These are phyloP conservation scores for Ustilago sp. DNA, from an alignment of 1,284 basidiomycete species.

Conservation along the genomic window DNA sequence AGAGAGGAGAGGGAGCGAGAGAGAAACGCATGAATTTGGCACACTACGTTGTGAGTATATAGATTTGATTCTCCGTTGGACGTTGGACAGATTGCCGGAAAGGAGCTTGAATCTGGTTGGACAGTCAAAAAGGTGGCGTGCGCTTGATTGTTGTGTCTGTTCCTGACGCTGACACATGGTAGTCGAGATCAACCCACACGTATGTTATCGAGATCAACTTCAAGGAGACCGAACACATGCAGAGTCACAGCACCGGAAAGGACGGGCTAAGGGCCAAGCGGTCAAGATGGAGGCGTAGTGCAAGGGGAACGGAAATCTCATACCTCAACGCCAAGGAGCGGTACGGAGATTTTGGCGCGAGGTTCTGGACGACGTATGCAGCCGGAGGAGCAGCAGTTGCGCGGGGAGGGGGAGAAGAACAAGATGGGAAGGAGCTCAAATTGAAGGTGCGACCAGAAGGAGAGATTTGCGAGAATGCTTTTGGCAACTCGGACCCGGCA, in stretches of 20 bases:
- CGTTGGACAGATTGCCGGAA: slow-evolving; percentile 10
- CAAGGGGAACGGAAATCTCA: neutral
- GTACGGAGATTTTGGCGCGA: neutral
- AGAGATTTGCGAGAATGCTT: slow-evolving; percentile 24
- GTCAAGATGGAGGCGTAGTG: neutral
- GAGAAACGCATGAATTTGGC: neutral
- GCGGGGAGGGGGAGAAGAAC: neutral
- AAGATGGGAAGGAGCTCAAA: neutral
- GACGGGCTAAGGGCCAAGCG: neutral
- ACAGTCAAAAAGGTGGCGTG: slow-evolving; percentile 1
- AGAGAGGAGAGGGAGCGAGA: neutral
- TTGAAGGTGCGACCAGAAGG: neutral
- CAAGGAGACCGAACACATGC: neutral
- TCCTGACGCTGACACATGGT: neutral
- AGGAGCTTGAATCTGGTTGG: slow-evolving; percentile 2
- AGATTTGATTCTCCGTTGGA: slow-evolving; percentile 2
- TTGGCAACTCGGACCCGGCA: slow-evolving; percentile 25
- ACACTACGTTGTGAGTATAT: neutral
- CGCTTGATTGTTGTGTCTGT: neutral
- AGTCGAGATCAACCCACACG: neutral
- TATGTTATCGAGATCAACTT: neutral
- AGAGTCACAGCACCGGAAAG: neutral
- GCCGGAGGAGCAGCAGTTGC: no score
- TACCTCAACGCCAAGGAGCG: neutral
- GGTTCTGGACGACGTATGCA: neutral